Conservation (phyloP, 495 filamentous ascomycete genomes). For the Venustampulla echinocandica region DNA sequence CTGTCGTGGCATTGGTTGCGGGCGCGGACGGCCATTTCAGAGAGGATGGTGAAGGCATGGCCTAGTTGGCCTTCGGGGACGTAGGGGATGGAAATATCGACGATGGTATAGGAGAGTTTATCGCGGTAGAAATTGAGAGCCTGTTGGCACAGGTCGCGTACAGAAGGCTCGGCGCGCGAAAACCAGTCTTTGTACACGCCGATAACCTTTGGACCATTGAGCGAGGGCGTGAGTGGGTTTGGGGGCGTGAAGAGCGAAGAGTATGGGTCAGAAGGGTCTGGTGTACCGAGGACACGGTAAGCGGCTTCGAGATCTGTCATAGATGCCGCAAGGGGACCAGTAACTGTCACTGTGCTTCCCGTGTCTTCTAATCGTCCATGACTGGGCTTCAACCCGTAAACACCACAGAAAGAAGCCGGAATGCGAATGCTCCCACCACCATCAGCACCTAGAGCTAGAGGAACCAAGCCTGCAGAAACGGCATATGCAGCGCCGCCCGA, state of each 20-base stretch:
- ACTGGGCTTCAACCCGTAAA: constrained; percentile 81
- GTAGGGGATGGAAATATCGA: constrained; percentile 70
- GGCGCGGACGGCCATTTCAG: constrained; percentile 44
- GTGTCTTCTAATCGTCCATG: constrained; percentile 62
- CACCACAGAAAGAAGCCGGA: constrained; percentile 72
- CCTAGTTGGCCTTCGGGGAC: constrained; percentile 66
- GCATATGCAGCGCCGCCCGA: constrained; percentile 79
- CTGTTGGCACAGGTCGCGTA: constrained; percentile 49
- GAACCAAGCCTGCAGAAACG: constrained; percentile 65
- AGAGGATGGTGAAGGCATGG: constrained; percentile 73
- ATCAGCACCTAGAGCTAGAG: constrained; percentile 77
- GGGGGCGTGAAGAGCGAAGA: constrained; percentile 29
- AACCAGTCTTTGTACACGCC: constrained; percentile 76
- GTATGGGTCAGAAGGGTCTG: constrained; percentile 42
- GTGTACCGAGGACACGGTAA: constrained; percentile 66
- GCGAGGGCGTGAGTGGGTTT: constrained; percentile 5
- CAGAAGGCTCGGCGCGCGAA: constrained; percentile 52
- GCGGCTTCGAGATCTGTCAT: constrained; percentile 76
- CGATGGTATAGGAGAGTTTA: constrained; percentile 51
- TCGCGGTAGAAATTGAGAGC: constrained; percentile 53
- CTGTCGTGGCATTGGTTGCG: constrained; percentile 26
- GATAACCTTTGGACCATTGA: constrained; percentile 34
- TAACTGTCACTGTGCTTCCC: constrained; percentile 54
- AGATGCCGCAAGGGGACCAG: constrained; percentile 68
- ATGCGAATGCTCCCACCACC: constrained; percentile 82